Percentiles rank a stretch among this genome's conserved stretches.
Conservation (phyloP, 148 eudicot genomes). For the Nepenthes gracilis region DNA sequence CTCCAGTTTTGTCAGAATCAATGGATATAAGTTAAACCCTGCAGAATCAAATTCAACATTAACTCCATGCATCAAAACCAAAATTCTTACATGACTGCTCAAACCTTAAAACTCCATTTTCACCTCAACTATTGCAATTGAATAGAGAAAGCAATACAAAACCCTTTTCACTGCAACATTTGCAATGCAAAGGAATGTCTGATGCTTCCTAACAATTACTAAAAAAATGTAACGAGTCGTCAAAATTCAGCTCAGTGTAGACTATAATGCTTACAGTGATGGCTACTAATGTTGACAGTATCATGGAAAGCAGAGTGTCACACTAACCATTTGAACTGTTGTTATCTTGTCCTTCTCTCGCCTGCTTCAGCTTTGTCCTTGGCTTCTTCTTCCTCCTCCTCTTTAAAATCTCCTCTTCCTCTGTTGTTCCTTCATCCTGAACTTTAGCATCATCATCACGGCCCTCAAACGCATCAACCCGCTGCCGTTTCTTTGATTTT, state of each 20-base stretch:
- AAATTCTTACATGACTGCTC: no score
- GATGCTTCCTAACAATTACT: no score
- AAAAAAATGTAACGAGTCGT: no score
- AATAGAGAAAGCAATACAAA: no score
- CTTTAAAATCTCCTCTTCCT: constrained; percentile 20
- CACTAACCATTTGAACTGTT: constrained; percentile 30
- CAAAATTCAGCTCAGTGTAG: no score
- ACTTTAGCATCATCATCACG: constrained; percentile 13
- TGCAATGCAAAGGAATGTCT: no score
- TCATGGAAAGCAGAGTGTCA: constrained; percentile 1
- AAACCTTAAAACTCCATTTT: no score
- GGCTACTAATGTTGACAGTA: background rate
- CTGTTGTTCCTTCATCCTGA: constrained; percentile 15
- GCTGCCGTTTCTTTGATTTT: constrained; percentile 33
- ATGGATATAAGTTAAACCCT: no score
- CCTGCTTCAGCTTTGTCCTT: constrained; percentile 17
- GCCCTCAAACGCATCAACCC: constrained; percentile 8
- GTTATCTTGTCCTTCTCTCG: constrained; percentile 10
- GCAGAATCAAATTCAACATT: background rate
- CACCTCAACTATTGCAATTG: no score
- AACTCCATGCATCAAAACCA: background rate
- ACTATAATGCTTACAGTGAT: background rate
- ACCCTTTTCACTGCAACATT: no score
- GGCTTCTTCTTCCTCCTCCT: constrained; percentile 26
- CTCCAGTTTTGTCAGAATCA: no score